phyloP scores from a whole-genome alignment of 129 eudicot species.

The Logfia minima region DNA sequence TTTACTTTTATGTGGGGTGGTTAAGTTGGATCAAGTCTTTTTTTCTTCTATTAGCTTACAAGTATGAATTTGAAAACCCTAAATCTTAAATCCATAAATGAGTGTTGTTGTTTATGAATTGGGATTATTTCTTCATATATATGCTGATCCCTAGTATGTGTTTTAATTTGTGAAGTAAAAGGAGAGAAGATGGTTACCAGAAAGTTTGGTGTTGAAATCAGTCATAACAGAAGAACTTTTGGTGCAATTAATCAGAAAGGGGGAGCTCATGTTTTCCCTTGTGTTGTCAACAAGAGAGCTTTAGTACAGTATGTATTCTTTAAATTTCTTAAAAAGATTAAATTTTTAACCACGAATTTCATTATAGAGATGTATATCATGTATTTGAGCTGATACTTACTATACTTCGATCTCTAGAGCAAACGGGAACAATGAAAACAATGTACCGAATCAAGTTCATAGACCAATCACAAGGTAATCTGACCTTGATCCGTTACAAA shows the following conservation, averaged over 20 bases:
- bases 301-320: conserved; percentile 38
- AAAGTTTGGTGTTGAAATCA: conserved; percentile 59
- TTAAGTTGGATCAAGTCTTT: conserved; percentile 4
- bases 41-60: conserved; percentile 1
- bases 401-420: conserved; percentile 25
- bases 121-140: neutral
- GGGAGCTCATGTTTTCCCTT: conserved; percentile 52
- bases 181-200: conserved; percentile 33
- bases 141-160: neutral
- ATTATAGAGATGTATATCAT: neutral
- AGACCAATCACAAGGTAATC: conserved; percentile 39
- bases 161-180: conserved; percentile 23
- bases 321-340: neutral
- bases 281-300: conserved; percentile 66
- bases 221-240: conserved; percentile 62
- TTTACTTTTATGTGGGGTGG: neutral
- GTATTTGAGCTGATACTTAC: conserved; percentile 16
- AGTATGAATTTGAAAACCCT: neutral
- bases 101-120: neutral
- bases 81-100: neutral
- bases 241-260: conserved; percentile 60
- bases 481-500: neutral
- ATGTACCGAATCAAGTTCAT: conserved; percentile 28
- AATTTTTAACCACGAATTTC: neutral
- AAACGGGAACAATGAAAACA: conserved; percentile 39